Evolutionary conservation across 106 monocot species (phyloP).

Genomic region (Apostasia ramifera): DNA sequence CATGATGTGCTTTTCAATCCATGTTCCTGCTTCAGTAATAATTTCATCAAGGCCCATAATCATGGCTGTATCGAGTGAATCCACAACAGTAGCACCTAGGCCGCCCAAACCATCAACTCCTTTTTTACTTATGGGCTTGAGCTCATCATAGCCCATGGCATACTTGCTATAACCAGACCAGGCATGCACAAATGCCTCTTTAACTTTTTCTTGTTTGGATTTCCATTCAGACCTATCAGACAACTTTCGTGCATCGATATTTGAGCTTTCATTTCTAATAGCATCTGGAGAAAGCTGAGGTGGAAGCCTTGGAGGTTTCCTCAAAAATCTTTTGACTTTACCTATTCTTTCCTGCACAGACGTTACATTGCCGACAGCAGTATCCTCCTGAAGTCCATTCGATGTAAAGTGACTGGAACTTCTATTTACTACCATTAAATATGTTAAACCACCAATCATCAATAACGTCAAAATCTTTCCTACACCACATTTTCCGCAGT

Average conservation of each 20-base stretch:
- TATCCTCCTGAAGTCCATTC: slow-evolving; percentile 7
- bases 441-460: slow-evolving; percentile 58
- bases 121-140: slow-evolving; percentile 75
- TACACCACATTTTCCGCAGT: slow-evolving; percentile 45
- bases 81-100: slow-evolving; percentile 82
- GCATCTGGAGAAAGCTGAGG: slow-evolving; percentile 70
- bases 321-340: slow-evolving; percentile 38
- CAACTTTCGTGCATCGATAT: slow-evolving; percentile 11
- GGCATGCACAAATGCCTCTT: slow-evolving; percentile 81
- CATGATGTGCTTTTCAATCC: slow-evolving; percentile 67
- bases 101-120: slow-evolving; percentile 84
- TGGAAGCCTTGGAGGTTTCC: slow-evolving; percentile 68
- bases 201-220: slow-evolving; percentile 63
- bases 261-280: slow-evolving; percentile 26
- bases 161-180: slow-evolving; percentile 76
- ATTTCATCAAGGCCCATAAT: slow-evolving; percentile 77
- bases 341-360: slow-evolving; percentile 9
- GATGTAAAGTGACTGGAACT: slow-evolving; percentile 24
- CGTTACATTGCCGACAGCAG: slow-evolving; percentile 8
- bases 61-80: slow-evolving; percentile 88
- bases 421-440: slow-evolving; percentile 31
- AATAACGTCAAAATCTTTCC: slow-evolving; percentile 67
- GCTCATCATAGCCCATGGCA: slow-evolving; percentile 91
- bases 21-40: slow-evolving; percentile 61
- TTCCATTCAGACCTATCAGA: slow-evolving; percentile 27